Conservation (phyloP, 148 eudicot species). For the Rhododendron griersonianum region DNA sequence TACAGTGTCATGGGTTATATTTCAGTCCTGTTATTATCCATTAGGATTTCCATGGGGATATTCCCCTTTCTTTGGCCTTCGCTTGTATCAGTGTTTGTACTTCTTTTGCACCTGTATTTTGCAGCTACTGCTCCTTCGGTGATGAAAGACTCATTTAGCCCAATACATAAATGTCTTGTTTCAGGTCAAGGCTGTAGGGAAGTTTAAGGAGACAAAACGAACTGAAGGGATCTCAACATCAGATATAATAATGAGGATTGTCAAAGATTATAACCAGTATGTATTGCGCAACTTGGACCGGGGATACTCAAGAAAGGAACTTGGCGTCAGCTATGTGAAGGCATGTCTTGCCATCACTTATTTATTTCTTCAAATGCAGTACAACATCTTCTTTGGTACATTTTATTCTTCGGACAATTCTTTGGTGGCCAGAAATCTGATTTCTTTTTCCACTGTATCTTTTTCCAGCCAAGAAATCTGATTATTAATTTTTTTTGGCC, state of each 20-base stretch:
- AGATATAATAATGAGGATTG: constrained; percentile 67
- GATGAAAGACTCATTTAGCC: neutral
- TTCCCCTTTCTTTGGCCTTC: neutral
- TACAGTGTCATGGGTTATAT: neutral
- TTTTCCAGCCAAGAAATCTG: neutral
- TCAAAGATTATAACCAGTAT: constrained; percentile 73
- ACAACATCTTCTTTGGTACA: neutral
- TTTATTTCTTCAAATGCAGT: neutral
- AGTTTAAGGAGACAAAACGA: constrained; percentile 64
- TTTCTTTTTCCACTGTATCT: neutral
- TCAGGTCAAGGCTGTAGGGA: constrained; percentile 68
- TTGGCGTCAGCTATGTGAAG: constrained; percentile 75
- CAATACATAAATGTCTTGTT: neutral
- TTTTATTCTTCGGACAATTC: neutral
- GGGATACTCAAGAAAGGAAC: constrained; percentile 78
- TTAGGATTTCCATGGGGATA: neutral
- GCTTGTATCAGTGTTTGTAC: neutral
- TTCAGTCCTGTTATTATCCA: neutral
- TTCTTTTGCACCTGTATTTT: neutral
- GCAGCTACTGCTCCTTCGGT: neutral
- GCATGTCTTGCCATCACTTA: constrained; percentile 21
- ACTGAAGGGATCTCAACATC: constrained; percentile 76
- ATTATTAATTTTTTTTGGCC: neutral
- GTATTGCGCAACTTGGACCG: constrained; percentile 81
- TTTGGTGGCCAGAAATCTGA: neutral